Evolutionary conservation across 805 yeast genomes (phyloP).

Genomic region (Lachancea quebecensis): DNA sequence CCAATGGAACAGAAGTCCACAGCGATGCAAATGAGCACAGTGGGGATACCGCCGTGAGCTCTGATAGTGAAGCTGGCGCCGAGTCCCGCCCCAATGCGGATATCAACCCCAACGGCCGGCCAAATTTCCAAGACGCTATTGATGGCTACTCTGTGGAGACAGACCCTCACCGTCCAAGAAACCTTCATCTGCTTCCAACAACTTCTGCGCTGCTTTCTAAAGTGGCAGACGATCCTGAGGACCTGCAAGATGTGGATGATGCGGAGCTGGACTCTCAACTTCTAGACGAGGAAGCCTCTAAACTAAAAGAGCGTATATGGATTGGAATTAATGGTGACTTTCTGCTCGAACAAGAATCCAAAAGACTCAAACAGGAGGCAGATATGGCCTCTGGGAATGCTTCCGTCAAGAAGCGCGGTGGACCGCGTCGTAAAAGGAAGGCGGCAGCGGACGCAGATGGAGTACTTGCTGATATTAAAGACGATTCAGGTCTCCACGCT

Average conservation of each 20-base stretch:
- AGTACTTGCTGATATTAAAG: conserved; percentile 30
- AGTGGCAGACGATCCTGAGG: conserved; percentile 54
- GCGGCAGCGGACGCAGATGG: conserved; percentile 25
- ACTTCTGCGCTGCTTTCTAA: conserved; percentile 46
- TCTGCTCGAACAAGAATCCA: conserved; percentile 76
- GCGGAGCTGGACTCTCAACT: conserved; percentile 61
- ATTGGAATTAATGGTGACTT: conserved; percentile 82
- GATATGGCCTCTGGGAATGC: conserved; percentile 80
- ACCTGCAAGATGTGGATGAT: conserved; percentile 74
- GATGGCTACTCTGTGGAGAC: conserved; percentile 33
- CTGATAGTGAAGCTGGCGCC: conserved; percentile 6
- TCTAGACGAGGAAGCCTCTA: conserved; percentile 62
- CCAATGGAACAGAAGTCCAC: conserved; percentile 23
- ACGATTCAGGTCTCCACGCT: conserved; percentile 33
- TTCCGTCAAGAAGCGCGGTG: conserved; percentile 41
- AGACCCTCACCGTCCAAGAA: conserved; percentile 44
- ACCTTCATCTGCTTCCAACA: conserved; percentile 52
- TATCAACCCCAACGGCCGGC: background rate
- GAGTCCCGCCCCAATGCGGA: background rate
- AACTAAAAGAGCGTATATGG: conserved; percentile 80
- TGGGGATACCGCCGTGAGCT: conserved; percentile 1
- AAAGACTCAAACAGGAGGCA: conserved; percentile 75
- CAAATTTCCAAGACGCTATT: conserved; percentile 26
- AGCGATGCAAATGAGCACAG: conserved; percentile 15
- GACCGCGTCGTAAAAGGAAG: conserved; percentile 27